A percentile compares a stretch with the other conserved stretches of the same genome.
These are phyloP conservation scores for Cladophialophora exuberans DNA, from an alignment of 2,329 filamentous ascomycete species.

Conservation along the genomic window DNA sequence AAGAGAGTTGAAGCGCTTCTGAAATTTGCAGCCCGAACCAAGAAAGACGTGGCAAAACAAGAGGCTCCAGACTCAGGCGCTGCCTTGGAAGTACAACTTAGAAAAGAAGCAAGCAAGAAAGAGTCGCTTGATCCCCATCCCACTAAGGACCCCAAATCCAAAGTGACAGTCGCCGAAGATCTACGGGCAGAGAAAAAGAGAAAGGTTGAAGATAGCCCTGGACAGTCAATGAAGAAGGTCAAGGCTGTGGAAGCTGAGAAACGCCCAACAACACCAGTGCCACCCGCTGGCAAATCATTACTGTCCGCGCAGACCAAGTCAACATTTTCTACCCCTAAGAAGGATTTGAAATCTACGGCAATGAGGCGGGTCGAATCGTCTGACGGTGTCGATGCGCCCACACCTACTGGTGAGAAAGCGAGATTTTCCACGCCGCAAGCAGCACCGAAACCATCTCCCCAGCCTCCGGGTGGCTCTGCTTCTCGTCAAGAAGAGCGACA, in stretches of 20 bases:
- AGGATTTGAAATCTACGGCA: slow-evolving; percentile 42
- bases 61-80: slow-evolving; percentile 9
- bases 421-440: slow-evolving; percentile 36
- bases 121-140: slow-evolving; percentile 30
- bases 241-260: slow-evolving; percentile 35
- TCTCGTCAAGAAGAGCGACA: slow-evolving; percentile 41
- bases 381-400: slow-evolving; percentile 43
- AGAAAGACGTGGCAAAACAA: slow-evolving; percentile 23
- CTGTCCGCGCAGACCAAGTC: slow-evolving; percentile 31
- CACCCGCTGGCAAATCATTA: slow-evolving; percentile 41
- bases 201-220: slow-evolving; percentile 23
- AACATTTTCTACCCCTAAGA: slow-evolving; percentile 47
- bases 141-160: slow-evolving; percentile 15
- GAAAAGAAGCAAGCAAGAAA: slow-evolving; percentile 25
- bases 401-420: slow-evolving; percentile 38
- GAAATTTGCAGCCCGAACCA: slow-evolving; percentile 41
- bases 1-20: slow-evolving; percentile 52
- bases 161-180: slow-evolving; percentile 2
- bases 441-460: slow-evolving; percentile 28
- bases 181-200: slow-evolving; percentile 29
- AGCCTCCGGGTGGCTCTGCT: slow-evolving; percentile 27
- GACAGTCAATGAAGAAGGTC: slow-evolving; percentile 32
- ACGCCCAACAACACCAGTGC: slow-evolving; percentile 41
- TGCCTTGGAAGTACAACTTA: slow-evolving; percentile 9
- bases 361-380: slow-evolving; percentile 46